Conservation (phyloP, 2,329 filamentous ascomycete genomes). For the Beauveria sp. region DNA sequence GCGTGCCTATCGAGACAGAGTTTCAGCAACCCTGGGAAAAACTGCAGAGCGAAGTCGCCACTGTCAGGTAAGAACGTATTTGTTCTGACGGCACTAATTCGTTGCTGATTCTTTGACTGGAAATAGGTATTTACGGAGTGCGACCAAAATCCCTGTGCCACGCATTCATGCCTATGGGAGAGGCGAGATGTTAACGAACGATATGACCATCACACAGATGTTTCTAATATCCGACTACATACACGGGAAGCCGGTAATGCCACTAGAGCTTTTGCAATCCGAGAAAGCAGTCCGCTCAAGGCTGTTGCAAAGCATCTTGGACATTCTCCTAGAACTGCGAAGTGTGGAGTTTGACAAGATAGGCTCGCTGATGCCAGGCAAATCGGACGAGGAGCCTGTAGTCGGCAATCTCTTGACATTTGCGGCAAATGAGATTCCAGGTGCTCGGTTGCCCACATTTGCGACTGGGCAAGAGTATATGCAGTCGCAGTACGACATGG, state of each 20-base stretch:
- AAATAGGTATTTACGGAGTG: conserved; percentile 17
- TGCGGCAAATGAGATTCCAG: conserved; percentile 15
- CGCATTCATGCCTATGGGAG: conserved; percentile 16
- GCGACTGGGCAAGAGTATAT: conserved; percentile 13
- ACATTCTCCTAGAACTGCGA: conserved; percentile 19
- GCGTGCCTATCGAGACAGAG: conserved; percentile 18
- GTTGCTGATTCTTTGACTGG: neutral
- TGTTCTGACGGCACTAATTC: neutral
- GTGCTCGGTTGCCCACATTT: conserved; percentile 13
- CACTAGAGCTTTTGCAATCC: neutral
- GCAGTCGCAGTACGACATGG: conserved; percentile 10
- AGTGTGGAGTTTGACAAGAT: conserved; percentile 16
- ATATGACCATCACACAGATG: conserved; percentile 7
- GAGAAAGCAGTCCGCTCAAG: neutral
- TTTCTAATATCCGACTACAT: conserved; percentile 19
- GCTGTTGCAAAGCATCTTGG: conserved; percentile 19
- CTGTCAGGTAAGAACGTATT: conserved; percentile 14
- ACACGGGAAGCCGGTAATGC: conserved; percentile 12
- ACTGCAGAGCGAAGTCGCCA: conserved; percentile 20
- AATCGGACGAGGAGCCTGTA: neutral
- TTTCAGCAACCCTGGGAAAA: conserved; percentile 19
- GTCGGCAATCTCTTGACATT: conserved; percentile 11
- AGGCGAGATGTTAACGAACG: conserved; percentile 3
- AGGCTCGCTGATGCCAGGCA: conserved; percentile 20
- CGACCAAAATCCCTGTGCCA: conserved; percentile 19